Base-by-base conservation (phyloP, 1,284 basidiomycete species). In the Moesziomyces sp. region DNA sequence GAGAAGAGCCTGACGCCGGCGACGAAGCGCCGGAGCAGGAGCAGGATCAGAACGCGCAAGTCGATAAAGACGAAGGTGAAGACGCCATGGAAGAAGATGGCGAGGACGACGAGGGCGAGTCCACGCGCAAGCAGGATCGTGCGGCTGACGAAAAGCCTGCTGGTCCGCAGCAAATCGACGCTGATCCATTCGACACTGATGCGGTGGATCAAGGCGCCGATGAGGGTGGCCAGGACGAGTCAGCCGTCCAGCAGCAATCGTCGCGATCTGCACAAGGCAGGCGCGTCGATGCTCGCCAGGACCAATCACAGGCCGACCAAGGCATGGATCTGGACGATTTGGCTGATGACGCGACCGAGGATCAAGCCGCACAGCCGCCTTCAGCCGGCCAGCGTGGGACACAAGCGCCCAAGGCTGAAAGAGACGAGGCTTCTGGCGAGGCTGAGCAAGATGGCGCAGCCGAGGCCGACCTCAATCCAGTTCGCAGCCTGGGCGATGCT, bases 401-500 rank as follows among this genome's bases (percentile, higher is more conserved):
- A 1, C 50, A 52, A 1, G 60, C 65, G 9, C 64, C 53, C 26
- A 52, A 60, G 42, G 45, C 62, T 8, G 50, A 65, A 57, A 47
- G 53, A 10, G 49, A 65, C 46, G 65, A 59, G 46, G 24, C 52
- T 30, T 52, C 58, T 16, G 59, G 48, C 23, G 59, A 75, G 26
- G 66, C 49, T 35, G 59, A 70, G 14, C 64, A 80, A 30, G 71
- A 74, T 3, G 71, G 73, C 18, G 76, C 69, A 42, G 67, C 63
- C 42, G 71, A 78, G 18, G 67, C 67, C 46, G 82, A 81, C 35
- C 67, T 73, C 38, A 91, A 93, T 76, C 90, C 92, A 5, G 86
- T 91, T 28, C 92, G 94, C 58, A 91, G 89, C 67, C 89, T 96
- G 3, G 94, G 94, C 40, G 95, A 98, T 82, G 89, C 92, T 1